These are phyloP conservation scores for Theobroma grandiflorum DNA, from an alignment of 441 rosid genomes.

Conservation along the genomic window DNA sequence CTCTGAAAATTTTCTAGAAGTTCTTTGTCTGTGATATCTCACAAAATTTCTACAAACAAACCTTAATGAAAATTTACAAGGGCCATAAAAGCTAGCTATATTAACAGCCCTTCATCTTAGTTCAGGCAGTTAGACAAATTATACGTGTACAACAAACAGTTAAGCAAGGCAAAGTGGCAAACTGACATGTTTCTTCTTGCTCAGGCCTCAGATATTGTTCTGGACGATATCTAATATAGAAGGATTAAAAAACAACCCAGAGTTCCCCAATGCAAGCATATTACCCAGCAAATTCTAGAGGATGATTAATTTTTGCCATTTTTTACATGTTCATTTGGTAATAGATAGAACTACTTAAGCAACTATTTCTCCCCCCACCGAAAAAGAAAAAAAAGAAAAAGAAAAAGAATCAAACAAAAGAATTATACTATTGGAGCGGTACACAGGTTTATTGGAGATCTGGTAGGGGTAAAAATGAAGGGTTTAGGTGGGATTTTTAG, in stretches of 20 bases:
- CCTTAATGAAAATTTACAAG: neutral
- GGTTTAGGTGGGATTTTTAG: conserved; percentile 56
- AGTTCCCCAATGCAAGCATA: neutral
- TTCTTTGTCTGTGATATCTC: too few relatives aligned
- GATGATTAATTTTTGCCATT: neutral
- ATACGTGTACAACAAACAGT: neutral
- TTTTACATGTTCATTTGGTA: neutral
- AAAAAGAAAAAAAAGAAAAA: neutral
- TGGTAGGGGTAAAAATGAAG: conserved; percentile 32
- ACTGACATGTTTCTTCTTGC: neutral
- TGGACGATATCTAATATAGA: neutral
- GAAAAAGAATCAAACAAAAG: neutral
- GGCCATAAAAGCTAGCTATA: neutral
- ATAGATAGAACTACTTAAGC: neutral
- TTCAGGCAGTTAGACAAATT: neutral
- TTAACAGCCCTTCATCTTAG: neutral
- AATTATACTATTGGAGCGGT: neutral
- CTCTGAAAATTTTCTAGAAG: too few relatives aligned
- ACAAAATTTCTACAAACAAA: too few relatives aligned
- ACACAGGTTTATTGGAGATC: neutral
- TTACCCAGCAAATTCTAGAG: neutral
- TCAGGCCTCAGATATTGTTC: neutral
- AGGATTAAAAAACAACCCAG: neutral
- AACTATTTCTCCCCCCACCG: neutral
- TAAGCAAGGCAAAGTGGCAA: neutral